A percentile compares a stretch with the other conserved stretches of the same genome.
These are phyloP conservation scores for Xylariales sp. DNA, from an alignment of 2,329 filamentous ascomycete species.

Conservation along the genomic window DNA sequence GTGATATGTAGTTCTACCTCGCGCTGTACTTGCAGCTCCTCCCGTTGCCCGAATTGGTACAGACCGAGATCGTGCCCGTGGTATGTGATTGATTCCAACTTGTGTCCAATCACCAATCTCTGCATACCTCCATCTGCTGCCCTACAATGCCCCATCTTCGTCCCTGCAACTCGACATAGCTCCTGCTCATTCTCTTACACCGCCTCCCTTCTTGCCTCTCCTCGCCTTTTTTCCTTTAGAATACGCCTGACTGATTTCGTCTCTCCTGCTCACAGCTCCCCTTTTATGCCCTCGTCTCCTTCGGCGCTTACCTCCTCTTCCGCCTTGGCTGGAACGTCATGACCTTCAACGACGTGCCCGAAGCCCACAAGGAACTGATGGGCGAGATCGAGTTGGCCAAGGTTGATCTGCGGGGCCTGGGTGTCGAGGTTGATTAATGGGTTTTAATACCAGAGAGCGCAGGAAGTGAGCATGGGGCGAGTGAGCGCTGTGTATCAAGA, in stretches of 20 bases:
- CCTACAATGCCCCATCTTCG: too few species aligned
- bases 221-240: too few species aligned
- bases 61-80: slow-evolving; percentile 82
- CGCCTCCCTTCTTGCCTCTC: too few species aligned
- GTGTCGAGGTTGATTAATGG: slow-evolving; percentile 70
- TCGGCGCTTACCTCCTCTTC: slow-evolving; percentile 88
- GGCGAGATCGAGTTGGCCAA: slow-evolving; percentile 75
- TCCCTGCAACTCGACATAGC: too few species aligned
- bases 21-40: slow-evolving; percentile 79
- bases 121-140: too few species aligned
- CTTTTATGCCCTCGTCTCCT: slow-evolving; percentile 85
- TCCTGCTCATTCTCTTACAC: too few species aligned
- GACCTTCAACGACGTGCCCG: slow-evolving; percentile 93
- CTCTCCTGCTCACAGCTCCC: slow-evolving; percentile 83
- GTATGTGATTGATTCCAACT: slow-evolving; percentile 50
- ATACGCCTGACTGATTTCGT: too few species aligned
- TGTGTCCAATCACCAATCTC: too few species aligned
- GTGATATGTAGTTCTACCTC: slow-evolving; percentile 68
- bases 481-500: too few species aligned
- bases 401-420: slow-evolving; percentile 66
- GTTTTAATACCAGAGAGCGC: too few species aligned
- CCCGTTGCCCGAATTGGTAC: slow-evolving; percentile 71
- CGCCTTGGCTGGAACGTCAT: slow-evolving; percentile 89
- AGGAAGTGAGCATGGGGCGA: too few species aligned
- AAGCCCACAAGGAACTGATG: slow-evolving; percentile 86